Percentiles rank a stretch among this genome's conserved stretches.
These are phyloP conservation scores for Xenoacremonium recifei DNA, from an alignment of 2,329 filamentous ascomycete genomes.

Conservation along the genomic window DNA sequence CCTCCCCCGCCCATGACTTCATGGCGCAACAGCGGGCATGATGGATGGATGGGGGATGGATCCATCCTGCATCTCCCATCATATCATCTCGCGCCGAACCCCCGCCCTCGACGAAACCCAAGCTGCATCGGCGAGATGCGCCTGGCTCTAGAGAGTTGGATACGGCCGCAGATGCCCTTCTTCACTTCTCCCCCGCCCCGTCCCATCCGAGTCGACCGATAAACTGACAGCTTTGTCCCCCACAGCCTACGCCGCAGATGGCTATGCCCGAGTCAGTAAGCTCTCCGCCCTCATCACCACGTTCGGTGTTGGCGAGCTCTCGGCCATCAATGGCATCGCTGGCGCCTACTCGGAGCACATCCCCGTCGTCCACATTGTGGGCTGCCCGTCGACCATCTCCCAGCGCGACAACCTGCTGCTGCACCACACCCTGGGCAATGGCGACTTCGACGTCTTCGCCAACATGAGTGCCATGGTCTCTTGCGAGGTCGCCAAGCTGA, in stretches of 20 bases:
- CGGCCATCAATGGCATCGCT: constrained; percentile 70
- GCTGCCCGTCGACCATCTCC: constrained; percentile 48
- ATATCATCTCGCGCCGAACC: too few species aligned
- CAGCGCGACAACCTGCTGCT: constrained; percentile 48
- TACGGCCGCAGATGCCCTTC: too few species aligned
- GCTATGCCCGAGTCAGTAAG: constrained; percentile 71
- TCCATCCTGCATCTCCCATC: too few species aligned
- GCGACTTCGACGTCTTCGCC: constrained; percentile 80
- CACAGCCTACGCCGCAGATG: constrained; percentile 73
- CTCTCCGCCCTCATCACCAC: constrained; percentile 71
- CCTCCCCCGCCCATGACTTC: constrained; percentile 1
- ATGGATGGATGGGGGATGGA: too few species aligned
- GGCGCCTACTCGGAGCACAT: constrained; percentile 74
- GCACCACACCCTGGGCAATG: constrained; percentile 72
- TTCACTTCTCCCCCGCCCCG: too few species aligned
- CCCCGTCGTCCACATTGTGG: constrained; percentile 68
- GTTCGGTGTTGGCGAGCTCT: constrained; percentile 74
- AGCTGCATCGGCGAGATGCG: too few species aligned
- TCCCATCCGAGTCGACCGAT: too few species aligned
- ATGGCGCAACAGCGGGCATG: too few species aligned
- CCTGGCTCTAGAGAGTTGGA: too few species aligned
- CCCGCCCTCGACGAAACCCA: too few species aligned
- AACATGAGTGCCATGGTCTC: constrained; percentile 75
- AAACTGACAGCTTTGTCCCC: neutral
- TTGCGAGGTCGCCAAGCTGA: constrained; percentile 68